phyloP scores from a whole-genome alignment of 2,329 filamentous ascomycete species.

The Colletotrichum sp. region DNA sequence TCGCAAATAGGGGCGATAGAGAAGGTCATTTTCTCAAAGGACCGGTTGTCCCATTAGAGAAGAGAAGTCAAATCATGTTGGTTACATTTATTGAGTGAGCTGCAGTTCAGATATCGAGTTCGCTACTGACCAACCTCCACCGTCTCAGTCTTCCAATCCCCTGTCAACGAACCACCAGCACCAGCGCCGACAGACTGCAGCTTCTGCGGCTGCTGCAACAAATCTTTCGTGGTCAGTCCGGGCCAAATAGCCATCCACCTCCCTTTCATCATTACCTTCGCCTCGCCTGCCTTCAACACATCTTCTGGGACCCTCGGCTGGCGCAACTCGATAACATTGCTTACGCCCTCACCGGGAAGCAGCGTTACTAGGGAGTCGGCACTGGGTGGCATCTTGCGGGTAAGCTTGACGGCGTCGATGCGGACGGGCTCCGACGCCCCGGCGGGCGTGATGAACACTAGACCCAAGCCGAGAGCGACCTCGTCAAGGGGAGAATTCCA shows the following conservation, averaged over 20 bases:
- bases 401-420: slow-evolving; percentile 38
- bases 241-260: slow-evolving; percentile 41
- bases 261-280: slow-evolving; percentile 37
- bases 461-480: slow-evolving; percentile 42
- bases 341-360: slow-evolving; percentile 35
- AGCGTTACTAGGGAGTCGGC: slow-evolving; percentile 43
- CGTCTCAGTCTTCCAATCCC: not conserved
- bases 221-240: not conserved
- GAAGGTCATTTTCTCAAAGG: no score
- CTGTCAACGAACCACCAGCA: not conserved
- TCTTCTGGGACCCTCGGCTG: slow-evolving; percentile 36
- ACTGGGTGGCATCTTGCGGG: slow-evolving; percentile 43
- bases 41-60: no score
- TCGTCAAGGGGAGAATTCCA: slow-evolving; percentile 50
- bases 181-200: slow-evolving; percentile 6
- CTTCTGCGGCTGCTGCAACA: slow-evolving; percentile 1
- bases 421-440: slow-evolving; percentile 35
- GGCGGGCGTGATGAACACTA: slow-evolving; percentile 40
- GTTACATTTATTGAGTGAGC: not conserved
- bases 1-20: no score
- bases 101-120: fast-evolving
- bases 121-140: not conserved
- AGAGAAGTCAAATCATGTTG: no score
- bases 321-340: slow-evolving; percentile 38
- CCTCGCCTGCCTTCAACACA: slow-evolving; percentile 31